Percentiles rank a stretch among this genome's conserved stretches.
Conservation (phyloP, 1,284 basidiomycete genomes). For the Tylopilus orsonianus region DNA sequence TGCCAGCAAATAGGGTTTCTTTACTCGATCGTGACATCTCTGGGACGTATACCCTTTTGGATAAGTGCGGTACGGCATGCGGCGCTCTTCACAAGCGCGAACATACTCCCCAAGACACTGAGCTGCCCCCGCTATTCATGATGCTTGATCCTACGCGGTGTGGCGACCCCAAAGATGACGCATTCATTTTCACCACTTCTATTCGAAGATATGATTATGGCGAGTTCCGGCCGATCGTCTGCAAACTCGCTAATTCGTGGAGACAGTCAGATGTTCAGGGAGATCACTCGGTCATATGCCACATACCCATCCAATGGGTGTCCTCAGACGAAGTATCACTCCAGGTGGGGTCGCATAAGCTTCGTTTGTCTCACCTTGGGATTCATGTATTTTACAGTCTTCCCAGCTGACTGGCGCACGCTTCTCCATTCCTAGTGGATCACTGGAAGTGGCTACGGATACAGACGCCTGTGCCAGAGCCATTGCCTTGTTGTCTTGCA, state of each 20-base stretch:
- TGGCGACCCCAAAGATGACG: constrained; percentile 68
- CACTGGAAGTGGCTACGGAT: constrained; percentile 53
- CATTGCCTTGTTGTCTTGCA: constrained; percentile 76
- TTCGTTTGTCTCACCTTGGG: not conserved
- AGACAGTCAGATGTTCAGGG: constrained; percentile 60
- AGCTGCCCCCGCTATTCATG: constrained; percentile 71
- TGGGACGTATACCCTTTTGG: constrained; percentile 77
- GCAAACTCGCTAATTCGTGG: constrained; percentile 73
- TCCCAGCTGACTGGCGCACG: constrained; percentile 60
- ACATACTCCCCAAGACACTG: constrained; percentile 39
- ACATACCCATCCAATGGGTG: constrained; percentile 69
- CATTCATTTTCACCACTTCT: constrained; percentile 81
- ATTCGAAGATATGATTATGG: constrained; percentile 79
- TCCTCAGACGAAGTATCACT: constrained; percentile 45
- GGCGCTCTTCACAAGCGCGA: constrained; percentile 78
- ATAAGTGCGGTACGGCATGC: constrained; percentile 89
- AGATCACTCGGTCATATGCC: constrained; percentile 51
- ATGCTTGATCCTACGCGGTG: constrained; percentile 84
- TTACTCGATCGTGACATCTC: constrained; percentile 80
- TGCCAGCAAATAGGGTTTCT: constrained; percentile 47
- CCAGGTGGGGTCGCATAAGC: constrained; percentile 42
- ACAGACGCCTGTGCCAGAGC: constrained; percentile 70
- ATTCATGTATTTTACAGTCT: constrained; percentile 22
- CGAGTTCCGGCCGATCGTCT: constrained; percentile 74
- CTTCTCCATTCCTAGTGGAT: constrained; percentile 62